phyloP scores from a whole-genome alignment of 2,329 filamentous ascomycete species.

The Ophiostoma angusticollis region DNA sequence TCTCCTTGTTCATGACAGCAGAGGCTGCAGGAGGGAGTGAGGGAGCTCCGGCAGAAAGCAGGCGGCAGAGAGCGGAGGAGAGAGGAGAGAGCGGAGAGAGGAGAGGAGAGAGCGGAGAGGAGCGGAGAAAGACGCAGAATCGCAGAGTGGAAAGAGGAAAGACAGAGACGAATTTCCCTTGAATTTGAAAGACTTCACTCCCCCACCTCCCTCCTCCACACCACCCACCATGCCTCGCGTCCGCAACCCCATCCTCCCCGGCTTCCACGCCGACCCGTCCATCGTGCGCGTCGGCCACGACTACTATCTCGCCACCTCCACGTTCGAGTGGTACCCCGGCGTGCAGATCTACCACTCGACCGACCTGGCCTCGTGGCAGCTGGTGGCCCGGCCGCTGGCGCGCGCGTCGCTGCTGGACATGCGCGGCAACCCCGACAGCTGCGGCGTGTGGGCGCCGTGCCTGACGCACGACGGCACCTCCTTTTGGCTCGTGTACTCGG shows the following conservation, averaged over 20 bases:
- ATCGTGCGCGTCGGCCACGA: conserved; percentile 18
- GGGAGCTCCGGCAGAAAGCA: no score
- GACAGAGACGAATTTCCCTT: no score
- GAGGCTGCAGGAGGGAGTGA: no score
- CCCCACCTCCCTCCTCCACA: neutral
- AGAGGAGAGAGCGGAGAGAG: no score
- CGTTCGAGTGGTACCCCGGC: conserved; percentile 39
- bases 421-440: conserved; percentile 46
- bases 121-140: no score
- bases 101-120: no score
- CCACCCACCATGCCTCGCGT: conserved; percentile 10
- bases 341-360: conserved; percentile 39
- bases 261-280: conserved; percentile 44
- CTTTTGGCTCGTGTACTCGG: conserved; percentile 53
- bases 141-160: no score
- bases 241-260: conserved; percentile 40
- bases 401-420: conserved; percentile 29
- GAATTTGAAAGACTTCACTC: no score
- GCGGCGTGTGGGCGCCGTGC: conserved; percentile 53
- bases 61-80: no score
- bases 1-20: no score
- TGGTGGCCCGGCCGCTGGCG: conserved; percentile 27
- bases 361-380: conserved; percentile 37
- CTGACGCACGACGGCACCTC: conserved; percentile 45
- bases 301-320: conserved; percentile 39